A percentile compares a stretch with the other conserved stretches of the same genome.
Conservation (phyloP, 352 stramenopile genomes). For the Phytophthora pini region DNA sequence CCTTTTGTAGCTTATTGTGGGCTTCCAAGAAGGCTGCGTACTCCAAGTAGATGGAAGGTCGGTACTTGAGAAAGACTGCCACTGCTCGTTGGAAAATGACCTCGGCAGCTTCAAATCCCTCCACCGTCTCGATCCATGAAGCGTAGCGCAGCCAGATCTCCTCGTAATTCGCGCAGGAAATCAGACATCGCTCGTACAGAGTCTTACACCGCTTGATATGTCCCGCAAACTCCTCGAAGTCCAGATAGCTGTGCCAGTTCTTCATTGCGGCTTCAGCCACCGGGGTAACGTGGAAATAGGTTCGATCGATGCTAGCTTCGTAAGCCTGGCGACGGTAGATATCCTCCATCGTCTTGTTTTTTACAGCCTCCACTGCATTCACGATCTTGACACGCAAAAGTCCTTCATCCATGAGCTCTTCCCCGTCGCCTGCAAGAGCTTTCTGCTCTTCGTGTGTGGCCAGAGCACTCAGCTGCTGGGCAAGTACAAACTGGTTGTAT, state of each 20-base stretch:
- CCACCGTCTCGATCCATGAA: constrained; percentile 60
- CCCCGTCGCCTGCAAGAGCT: constrained; percentile 51
- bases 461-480: constrained; percentile 68
- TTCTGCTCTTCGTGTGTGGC: constrained; percentile 72
- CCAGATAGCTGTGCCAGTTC: constrained; percentile 84
- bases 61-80: constrained; percentile 77
- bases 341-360: constrained; percentile 72
- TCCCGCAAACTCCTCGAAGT: constrained; percentile 73
- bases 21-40: constrained; percentile 77
- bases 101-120: constrained; percentile 68
- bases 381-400: constrained; percentile 84
- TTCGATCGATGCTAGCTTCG: constrained; percentile 80
- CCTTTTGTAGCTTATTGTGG: constrained; percentile 57
- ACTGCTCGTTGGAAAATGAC: constrained; percentile 70
- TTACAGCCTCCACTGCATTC: constrained; percentile 73
- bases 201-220: constrained; percentile 60
- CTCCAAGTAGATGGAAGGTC: constrained; percentile 74
- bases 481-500: constrained; percentile 86
- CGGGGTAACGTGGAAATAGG: constrained; percentile 83
- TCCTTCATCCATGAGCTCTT: constrained; percentile 81
- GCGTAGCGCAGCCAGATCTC: constrained; percentile 81
- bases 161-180: constrained; percentile 86
- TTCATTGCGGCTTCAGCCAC: constrained; percentile 69
- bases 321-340: constrained; percentile 73
- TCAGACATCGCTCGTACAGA: constrained; percentile 82